These are phyloP conservation scores for Stygiomarasmius scandens DNA, from an alignment of 1,284 basidiomycete genomes.

Conservation along the genomic window DNA sequence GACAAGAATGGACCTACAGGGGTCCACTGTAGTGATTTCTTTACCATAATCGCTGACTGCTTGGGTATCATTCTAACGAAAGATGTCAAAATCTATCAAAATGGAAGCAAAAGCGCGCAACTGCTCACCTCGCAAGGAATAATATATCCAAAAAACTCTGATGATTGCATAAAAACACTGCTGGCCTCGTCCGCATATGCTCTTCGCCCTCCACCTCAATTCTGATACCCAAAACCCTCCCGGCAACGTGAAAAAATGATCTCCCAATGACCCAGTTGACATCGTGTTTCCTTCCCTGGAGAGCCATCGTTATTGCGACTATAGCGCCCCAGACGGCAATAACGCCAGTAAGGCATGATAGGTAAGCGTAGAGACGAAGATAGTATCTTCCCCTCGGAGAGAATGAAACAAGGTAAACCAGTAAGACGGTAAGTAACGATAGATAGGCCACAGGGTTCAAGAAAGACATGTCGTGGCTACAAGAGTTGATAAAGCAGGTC, in stretches of 20 bases:
- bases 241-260: slow-evolving; percentile 78
- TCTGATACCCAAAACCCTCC: slow-evolving; percentile 68
- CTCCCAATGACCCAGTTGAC: slow-evolving; percentile 87
- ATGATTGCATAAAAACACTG: slow-evolving; percentile 89
- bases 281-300: slow-evolving; percentile 80
- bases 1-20: slow-evolving; percentile 95
- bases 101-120: too few relatives aligned
- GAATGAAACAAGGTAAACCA: slow-evolving; percentile 57
- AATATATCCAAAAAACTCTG: slow-evolving; percentile 92
- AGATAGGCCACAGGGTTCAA: slow-evolving; percentile 71
- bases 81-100: neutral
- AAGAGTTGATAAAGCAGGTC: too few relatives aligned
- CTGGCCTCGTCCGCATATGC: slow-evolving; percentile 67
- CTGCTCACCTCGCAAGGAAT: slow-evolving; percentile 75
- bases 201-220: slow-evolving; percentile 88
- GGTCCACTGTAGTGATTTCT: slow-evolving; percentile 86
- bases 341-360: slow-evolving; percentile 78
- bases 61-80: slow-evolving; percentile 77
- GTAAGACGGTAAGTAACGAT: slow-evolving; percentile 66
- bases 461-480: too few relatives aligned
- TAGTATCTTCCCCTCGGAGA: slow-evolving; percentile 70
- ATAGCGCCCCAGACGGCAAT: slow-evolving; percentile 80
- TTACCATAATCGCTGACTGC: slow-evolving; percentile 88
- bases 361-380: slow-evolving; percentile 73
- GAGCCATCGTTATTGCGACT: slow-evolving; percentile 69